phyloP scores from a whole-genome alignment of 305 asterid species.

The Fraxinus greggii region DNA sequence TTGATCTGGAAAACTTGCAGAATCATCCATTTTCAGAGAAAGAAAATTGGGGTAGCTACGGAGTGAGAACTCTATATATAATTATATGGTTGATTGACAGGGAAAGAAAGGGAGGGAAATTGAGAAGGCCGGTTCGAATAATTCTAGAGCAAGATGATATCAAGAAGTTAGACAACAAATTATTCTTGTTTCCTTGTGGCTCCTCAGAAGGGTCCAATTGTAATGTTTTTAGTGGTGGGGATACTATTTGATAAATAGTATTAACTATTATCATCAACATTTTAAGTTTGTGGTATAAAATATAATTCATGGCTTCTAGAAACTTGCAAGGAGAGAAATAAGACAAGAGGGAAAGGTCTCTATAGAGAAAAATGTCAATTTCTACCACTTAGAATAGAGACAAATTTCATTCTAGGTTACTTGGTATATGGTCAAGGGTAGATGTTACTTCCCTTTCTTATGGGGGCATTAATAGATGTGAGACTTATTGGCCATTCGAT shows the following conservation, averaged over 20 bases:
- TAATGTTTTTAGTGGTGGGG: background rate
- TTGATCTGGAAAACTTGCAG: background rate
- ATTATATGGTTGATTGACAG: background rate
- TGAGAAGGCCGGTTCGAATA: background rate
- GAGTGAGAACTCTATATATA: background rate
- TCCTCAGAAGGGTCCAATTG: background rate
- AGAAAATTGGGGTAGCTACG: background rate
- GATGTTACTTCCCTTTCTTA: background rate
- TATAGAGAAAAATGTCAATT: background rate
- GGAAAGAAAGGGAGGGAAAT: background rate
- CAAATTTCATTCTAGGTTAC: background rate
- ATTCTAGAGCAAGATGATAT: background rate
- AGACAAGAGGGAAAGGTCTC: background rate
- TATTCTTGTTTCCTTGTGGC: background rate
- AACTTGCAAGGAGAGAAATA: background rate
- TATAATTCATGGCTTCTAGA: background rate
- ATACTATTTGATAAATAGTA: background rate
- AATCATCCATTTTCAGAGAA: slow-evolving; percentile 19
- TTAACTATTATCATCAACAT: background rate
- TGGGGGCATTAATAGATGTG: background rate
- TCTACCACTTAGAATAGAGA: background rate
- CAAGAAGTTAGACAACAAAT: background rate
- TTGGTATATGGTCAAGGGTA: background rate
- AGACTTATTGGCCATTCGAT: background rate
- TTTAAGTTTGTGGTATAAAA: background rate